phyloP scores from a whole-genome alignment of 2,329 filamentous ascomycete species.

The Aureobasidium mangrovei region DNA sequence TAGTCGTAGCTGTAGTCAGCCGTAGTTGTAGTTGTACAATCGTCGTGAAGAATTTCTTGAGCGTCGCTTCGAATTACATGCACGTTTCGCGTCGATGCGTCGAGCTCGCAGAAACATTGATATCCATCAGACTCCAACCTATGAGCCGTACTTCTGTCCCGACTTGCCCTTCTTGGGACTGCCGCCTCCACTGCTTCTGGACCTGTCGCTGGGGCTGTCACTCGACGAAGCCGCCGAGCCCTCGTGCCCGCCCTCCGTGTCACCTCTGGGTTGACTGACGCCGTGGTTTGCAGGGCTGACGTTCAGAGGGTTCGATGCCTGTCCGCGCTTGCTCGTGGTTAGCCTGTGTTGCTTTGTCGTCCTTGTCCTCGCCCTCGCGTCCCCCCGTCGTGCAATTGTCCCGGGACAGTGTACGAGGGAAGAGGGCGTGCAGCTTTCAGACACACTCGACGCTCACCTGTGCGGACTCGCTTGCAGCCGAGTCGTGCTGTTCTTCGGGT shows the following conservation, averaged over 20 bases:
- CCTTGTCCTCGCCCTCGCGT: constrained; percentile 22
- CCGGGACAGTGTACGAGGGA: no score
- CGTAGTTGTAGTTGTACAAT: no score
- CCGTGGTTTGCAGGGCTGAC: constrained; percentile 54
- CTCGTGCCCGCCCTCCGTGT: constrained; percentile 35
- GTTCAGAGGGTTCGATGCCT: constrained; percentile 42
- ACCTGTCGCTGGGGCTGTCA: constrained; percentile 32
- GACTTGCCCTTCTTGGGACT: constrained; percentile 9
- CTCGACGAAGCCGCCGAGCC: constrained; percentile 27
- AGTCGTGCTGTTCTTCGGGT: constrained; percentile 51
- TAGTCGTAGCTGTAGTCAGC: no score
- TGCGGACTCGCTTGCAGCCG: constrained; percentile 29
- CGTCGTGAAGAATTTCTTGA: neutral
- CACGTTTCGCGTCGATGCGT: neutral
- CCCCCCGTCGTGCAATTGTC: no score
- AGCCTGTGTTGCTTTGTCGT: neutral
- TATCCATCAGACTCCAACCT: neutral
- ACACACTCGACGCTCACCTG: constrained; percentile 12
- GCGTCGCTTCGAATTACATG: no score
- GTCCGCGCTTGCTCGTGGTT: constrained; percentile 11
- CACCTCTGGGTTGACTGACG: constrained; percentile 42
- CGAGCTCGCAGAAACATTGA: neutral
- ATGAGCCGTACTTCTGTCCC: constrained; percentile 13
- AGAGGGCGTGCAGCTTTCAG: neutral
- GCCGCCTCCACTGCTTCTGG: constrained; percentile 20